These are phyloP conservation scores for Venturia asperata DNA, from an alignment of 2,329 filamentous ascomycete genomes.

Conservation along the genomic window DNA sequence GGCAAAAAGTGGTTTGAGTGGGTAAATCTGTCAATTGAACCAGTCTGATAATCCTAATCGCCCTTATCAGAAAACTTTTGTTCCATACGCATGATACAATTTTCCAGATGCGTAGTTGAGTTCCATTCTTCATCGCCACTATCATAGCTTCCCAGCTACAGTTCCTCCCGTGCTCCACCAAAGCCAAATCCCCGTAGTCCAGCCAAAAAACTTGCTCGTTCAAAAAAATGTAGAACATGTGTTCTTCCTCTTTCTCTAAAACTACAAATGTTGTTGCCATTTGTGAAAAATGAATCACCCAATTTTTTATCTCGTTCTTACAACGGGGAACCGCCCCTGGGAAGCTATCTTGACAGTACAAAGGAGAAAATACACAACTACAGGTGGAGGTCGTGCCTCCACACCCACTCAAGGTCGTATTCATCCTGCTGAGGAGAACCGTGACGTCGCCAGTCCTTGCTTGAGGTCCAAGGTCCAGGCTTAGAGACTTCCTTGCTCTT, in stretches of 20 bases:
- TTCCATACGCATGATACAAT: conserved; percentile 10
- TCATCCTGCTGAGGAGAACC: conserved; percentile 46
- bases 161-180: neutral
- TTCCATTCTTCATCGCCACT: conserved; percentile 11
- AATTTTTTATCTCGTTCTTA: conserved; percentile 8
- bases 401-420: conserved; percentile 77
- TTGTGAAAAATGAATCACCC: conserved; percentile 2
- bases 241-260: conserved; percentile 8
- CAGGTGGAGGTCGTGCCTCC: conserved; percentile 67
- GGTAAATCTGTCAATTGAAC: conserved; percentile 15
- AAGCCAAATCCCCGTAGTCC: neutral
- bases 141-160: conserved; percentile 14
- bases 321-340: conserved; percentile 2
- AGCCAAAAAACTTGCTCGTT: conserved; percentile 3
- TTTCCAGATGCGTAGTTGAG: conserved; percentile 16
- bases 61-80: conserved; percentile 16
- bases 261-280: conserved; percentile 14
- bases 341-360: conserved; percentile 14
- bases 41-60: conserved; percentile 18
- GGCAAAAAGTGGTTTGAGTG: conserved; percentile 2
- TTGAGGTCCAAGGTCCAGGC: conserved; percentile 26
- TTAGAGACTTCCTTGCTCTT: conserved; percentile 23
- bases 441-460: conserved; percentile 45
- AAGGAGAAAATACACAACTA: conserved; percentile 32
- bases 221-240: conserved; percentile 9